Evolutionary conservation across 192 early-diverging fungal species (phyloP).

Genomic region (Rhizophagus sp.): DNA sequence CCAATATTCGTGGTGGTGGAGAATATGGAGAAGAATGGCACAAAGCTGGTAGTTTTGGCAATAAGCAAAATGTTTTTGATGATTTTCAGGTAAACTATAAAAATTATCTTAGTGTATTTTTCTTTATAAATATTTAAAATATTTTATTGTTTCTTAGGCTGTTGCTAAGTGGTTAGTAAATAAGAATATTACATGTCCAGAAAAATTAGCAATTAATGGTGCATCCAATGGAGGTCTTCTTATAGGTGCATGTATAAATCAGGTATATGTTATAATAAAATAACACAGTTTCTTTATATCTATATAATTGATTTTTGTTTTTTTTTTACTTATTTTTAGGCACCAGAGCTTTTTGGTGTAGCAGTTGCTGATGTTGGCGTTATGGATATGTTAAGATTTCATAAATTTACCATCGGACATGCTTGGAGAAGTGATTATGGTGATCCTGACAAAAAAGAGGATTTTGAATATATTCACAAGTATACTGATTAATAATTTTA

Average conservation of each 20-base stretch:
- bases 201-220: conserved; percentile 62
- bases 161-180: conserved; percentile 63
- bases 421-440: conserved; percentile 71
- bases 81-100: conserved; percentile 59
- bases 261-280: conserved; percentile 26
- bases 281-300: not conserved
- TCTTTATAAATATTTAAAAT: no score
- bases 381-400: conserved; percentile 72
- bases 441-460: conserved; percentile 59
- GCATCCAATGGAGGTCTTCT: conserved; percentile 74
- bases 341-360: conserved; percentile 70
- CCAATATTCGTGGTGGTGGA: conserved; percentile 73
- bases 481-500: conserved; percentile 10
- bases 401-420: conserved; percentile 78
- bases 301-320: not conserved
- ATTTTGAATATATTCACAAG: conserved; percentile 61
- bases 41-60: conserved; percentile 51
- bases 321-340: conserved; percentile 22
- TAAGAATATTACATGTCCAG: conserved; percentile 57
- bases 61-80: conserved; percentile 77
- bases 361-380: conserved; percentile 71
- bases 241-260: conserved; percentile 70
- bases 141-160: conserved; percentile 11
- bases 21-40: conserved; percentile 63
- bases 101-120: not conserved